Base-by-base conservation (phyloP, 768 basidiomycete genomes). In the Lentinula boryana region DNA sequence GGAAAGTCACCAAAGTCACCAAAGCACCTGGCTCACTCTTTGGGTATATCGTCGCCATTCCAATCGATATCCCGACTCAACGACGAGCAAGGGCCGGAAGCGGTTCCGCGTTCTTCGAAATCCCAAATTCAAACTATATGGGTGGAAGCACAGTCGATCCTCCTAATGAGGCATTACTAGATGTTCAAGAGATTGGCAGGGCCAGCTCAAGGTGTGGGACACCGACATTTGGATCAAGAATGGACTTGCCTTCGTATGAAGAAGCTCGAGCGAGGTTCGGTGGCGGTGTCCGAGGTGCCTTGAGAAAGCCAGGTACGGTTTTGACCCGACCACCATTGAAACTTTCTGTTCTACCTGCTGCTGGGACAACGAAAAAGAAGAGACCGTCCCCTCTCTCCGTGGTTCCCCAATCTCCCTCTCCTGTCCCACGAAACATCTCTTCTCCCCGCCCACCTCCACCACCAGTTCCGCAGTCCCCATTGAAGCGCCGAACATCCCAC, bases 21-120 rank as follows among this genome's bases (percentile, higher is more conserved):
- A 78, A 78, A 60, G 79, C 83, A 2, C 78, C 83, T 40, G 87
- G 86, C 9, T 84, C 86, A 1, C 72, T 87, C 41, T 91, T 92
- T 66, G 88, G 85, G 3, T 81, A 90, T 67, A 82, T 91, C 60
- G 77, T 86, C 41, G 89, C 88, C 32, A 79, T 85, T 16, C 89
- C 89, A 5, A 75, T 79, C 1, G 64, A 77, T 2, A 77, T 89
- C 13, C 84, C 86, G 1, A 62, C 67, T 12, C 67, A 67, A 44
- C 61, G 67, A 9, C 67, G 66, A 62, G 57, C 60, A 31, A 48
- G 68, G 12, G 67, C 68, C 12, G 66, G 66, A 5, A 65, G 64
- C 36, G 64, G 66, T 31, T 67, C 70, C 21, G 61, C 68, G 16
- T 68, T 69, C 61, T 63, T 69, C 56, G 67, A 71, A 35, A 67